Conservation (phyloP, 176 grass and related monocot species). For the Eleusine indica region DNA sequence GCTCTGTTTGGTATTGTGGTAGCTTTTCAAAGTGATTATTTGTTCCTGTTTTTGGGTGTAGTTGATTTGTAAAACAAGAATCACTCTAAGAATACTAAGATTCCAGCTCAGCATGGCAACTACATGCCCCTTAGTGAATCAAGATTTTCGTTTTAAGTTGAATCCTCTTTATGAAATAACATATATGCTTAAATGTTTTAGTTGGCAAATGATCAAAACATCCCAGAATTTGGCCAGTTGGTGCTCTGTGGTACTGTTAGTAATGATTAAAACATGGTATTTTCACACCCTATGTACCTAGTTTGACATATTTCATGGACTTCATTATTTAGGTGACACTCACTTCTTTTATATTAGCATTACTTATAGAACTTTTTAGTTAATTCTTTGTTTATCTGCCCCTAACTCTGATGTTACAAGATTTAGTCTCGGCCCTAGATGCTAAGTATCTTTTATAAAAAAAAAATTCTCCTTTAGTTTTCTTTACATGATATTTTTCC, state of each 20-base stretch:
- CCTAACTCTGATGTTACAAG: not conserved
- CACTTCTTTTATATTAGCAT: not conserved
- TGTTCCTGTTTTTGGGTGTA: not conserved
- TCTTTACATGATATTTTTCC: not conserved
- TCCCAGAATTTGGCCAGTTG: not conserved
- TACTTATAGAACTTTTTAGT: not conserved
- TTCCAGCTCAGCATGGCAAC: not conserved
- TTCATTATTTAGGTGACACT: not conserved
- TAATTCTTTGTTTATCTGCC: not conserved
- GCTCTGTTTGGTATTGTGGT: not conserved
- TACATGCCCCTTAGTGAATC: not conserved
- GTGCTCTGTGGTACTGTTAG: not conserved
- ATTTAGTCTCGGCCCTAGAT: not conserved
- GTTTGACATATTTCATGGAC: not conserved
- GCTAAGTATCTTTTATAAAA: not conserved
- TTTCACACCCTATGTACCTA: conserved; percentile 2
- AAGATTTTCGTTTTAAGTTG: not conserved
- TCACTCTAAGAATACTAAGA: not conserved
- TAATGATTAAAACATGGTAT: not conserved
- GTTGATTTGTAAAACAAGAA: not conserved
- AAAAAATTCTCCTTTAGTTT: not conserved
- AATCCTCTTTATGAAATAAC: not conserved
- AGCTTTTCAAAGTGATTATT: not conserved
- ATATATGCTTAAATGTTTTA: not conserved
- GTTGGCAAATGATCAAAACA: not conserved